These are phyloP conservation scores for Vachellia pachyceras DNA, from an alignment of 306 rosid species.

Conservation along the genomic window DNA sequence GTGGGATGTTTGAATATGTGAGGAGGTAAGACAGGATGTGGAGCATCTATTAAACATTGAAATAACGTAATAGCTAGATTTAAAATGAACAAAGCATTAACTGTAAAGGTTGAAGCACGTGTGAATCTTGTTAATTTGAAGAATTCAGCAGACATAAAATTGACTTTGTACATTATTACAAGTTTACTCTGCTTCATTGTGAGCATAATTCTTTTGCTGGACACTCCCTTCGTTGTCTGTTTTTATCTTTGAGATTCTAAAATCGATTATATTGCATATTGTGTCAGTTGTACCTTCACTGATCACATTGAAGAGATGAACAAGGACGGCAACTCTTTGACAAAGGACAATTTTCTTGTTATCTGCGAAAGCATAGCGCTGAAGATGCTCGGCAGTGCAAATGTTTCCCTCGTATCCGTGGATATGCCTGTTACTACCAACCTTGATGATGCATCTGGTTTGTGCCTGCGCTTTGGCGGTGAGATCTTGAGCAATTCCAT, in stretches of 20 bases:
- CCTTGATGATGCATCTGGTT: constrained; percentile 88
- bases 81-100: constrained; percentile 8
- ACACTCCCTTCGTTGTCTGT: neutral
- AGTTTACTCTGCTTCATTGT: constrained; percentile 8
- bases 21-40: constrained; percentile 67
- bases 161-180: neutral
- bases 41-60: constrained; percentile 12
- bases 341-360: constrained; percentile 75
- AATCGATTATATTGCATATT: constrained; percentile 41
- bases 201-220: constrained; percentile 6
- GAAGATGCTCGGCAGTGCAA: constrained; percentile 85
- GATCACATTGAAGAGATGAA: constrained; percentile 74
- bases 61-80: constrained; percentile 3
- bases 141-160: constrained; percentile 1
- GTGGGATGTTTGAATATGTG: constrained; percentile 90
- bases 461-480: constrained; percentile 84
- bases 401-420: constrained; percentile 76
- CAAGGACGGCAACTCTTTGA: constrained; percentile 53
- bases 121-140: constrained; percentile 12
- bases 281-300: constrained; percentile 73
- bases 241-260: constrained; percentile 37
- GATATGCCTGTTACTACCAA: constrained; percentile 80
- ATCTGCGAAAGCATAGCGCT: constrained; percentile 77
- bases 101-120: neutral
- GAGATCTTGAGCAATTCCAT: constrained; percentile 78